These are phyloP conservation scores for Skeletonema menzelii DNA, from an alignment of 108 stramenopile genomes.

Conservation along the genomic window DNA sequence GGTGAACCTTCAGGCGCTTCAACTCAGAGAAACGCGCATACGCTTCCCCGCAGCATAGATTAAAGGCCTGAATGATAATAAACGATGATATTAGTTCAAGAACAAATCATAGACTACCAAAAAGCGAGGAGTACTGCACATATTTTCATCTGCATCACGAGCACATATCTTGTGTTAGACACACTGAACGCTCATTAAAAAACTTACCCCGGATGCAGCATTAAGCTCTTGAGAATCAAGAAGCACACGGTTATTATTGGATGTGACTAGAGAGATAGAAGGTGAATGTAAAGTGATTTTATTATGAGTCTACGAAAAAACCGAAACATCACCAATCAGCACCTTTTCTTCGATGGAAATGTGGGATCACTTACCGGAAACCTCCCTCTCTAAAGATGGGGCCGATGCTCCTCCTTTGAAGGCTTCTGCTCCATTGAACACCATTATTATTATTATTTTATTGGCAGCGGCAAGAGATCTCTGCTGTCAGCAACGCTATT, in stretches of 20 bases:
- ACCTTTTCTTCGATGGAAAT: not conserved
- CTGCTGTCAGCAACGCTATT: no score
- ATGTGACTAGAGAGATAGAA: conserved; percentile 19
- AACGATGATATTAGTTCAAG: not conserved
- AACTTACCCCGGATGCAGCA: conserved; percentile 39
- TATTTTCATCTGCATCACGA: not conserved
- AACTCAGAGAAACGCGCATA: conserved; percentile 45
- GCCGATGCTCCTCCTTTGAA: conserved; percentile 19
- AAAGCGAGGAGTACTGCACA: not conserved
- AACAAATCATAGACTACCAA: not conserved
- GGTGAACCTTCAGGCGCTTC: conserved; percentile 40
- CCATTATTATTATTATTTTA: not conserved
- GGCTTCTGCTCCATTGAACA: conserved; percentile 14
- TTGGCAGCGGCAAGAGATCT: not conserved
- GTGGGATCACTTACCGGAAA: conserved; percentile 8
- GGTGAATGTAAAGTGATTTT: not conserved
- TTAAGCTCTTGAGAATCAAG: conserved; percentile 45
- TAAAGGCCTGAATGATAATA: conserved; percentile 13
- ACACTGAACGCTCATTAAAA: not conserved
- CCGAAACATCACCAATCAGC: not conserved
- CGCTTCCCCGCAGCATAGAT: conserved; percentile 43
- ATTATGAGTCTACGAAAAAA: not conserved
- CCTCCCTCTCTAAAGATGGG: conserved; percentile 22
- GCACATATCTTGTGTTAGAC: not conserved
- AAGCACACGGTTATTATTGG: conserved; percentile 36